phyloP scores from a whole-genome alignment of 192 early-diverging fungal species.

The Martensiomyces pterosporus region DNA sequence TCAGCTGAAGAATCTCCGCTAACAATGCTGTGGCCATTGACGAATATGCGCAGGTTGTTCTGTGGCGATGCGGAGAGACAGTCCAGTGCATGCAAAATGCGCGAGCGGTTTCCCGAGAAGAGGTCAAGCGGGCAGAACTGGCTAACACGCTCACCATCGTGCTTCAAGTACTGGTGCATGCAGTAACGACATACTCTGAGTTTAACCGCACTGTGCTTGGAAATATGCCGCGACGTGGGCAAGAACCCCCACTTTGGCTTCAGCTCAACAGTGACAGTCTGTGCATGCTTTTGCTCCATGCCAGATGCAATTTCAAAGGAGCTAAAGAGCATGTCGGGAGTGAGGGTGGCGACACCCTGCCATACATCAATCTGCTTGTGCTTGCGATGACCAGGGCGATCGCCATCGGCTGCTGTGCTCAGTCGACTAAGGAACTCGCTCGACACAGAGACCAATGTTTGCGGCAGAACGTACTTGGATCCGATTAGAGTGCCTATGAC shows the following conservation, averaged over 20 bases:
- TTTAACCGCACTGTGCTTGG: conserved; percentile 43
- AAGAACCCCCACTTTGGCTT: conserved; percentile 79
- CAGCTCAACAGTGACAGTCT: conserved; percentile 50
- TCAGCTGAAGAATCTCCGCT: neutral
- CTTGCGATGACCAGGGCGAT: conserved; percentile 45
- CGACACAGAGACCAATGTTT: conserved; percentile 7
- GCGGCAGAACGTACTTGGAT: conserved; percentile 46
- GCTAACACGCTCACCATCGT: conserved; percentile 19
- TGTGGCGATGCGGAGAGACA: conserved; percentile 18
- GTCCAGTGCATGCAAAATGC: conserved; percentile 38
- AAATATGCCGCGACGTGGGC: conserved; percentile 44
- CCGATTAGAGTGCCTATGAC: conserved; percentile 53
- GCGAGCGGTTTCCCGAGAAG: conserved; percentile 34
- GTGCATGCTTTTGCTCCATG: neutral
- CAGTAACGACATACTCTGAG: conserved; percentile 66
- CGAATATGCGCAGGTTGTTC: conserved; percentile 50
- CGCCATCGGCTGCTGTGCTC: conserved; percentile 10
- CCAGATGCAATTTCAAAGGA: neutral
- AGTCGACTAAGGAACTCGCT: conserved; percentile 42
- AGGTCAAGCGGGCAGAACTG: conserved; percentile 71
- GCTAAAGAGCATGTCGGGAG: conserved; percentile 45
- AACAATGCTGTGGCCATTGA: conserved; percentile 21
- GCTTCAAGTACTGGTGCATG: conserved; percentile 67
- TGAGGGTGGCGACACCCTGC: conserved; percentile 47
- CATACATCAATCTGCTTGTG: conserved; percentile 46